Evolutionary conservation across 345 rosid genomes (phyloP).

Genomic region (Sonneratia caseolaris): DNA sequence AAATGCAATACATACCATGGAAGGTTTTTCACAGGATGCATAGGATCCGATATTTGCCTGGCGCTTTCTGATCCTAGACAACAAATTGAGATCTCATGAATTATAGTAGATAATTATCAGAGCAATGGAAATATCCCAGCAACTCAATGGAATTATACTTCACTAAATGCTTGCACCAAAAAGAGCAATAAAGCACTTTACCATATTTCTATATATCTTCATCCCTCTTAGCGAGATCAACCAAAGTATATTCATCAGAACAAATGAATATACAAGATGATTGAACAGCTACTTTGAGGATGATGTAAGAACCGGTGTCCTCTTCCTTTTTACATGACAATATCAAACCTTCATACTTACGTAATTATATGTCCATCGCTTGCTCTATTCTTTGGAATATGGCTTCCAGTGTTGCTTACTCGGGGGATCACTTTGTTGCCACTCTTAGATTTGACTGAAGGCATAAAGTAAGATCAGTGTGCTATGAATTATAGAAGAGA

Average conservation of each 20-base stretch:
- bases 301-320: not conserved
- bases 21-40: constrained; percentile 27
- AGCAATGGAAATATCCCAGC: not conserved
- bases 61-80: constrained; percentile 33
- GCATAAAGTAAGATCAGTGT: constrained; percentile 6
- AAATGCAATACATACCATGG: constrained; percentile 34
- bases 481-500: not conserved
- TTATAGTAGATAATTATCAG: not conserved
- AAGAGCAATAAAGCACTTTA: not conserved
- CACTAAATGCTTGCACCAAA: not conserved
- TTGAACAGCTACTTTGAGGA: not conserved
- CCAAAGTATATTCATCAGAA: not conserved
- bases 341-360: constrained; percentile 25
- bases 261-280: not conserved
- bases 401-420: constrained; percentile 27
- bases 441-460: constrained; percentile 41
- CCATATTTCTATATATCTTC: not conserved
- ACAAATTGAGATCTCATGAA: not conserved
- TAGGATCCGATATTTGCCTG: constrained; percentile 18
- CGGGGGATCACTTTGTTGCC: constrained; percentile 25
- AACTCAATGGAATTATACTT: not conserved
- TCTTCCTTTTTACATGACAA: not conserved
- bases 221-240: not conserved
- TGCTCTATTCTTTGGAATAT: constrained; percentile 25
- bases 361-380: constrained; percentile 34